Conservation (phyloP, 2,329 filamentous ascomycete species). For the Hypoxylon sp. region DNA sequence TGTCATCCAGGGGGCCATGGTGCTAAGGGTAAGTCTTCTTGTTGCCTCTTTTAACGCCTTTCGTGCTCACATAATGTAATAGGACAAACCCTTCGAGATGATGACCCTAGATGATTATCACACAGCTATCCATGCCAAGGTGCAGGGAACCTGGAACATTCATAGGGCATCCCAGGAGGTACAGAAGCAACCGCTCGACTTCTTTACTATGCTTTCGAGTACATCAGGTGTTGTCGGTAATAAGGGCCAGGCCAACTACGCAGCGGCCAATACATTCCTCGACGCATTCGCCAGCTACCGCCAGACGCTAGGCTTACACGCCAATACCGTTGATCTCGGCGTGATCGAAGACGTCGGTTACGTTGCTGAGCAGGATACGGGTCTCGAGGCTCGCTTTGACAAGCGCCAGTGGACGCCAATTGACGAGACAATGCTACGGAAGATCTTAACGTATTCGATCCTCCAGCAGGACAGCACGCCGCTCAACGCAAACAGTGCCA, state of each 20-base stretch:
- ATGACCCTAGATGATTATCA: conserved; percentile 56
- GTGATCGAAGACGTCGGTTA: conserved; percentile 55
- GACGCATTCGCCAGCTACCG: conserved; percentile 59
- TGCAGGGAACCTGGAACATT: conserved; percentile 58
- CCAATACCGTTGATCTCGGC: conserved; percentile 59
- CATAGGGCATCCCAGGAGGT: conserved; percentile 49
- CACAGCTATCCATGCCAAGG: conserved; percentile 53
- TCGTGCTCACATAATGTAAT: not conserved
- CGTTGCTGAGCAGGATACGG: conserved; percentile 46
- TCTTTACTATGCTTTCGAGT: conserved; percentile 58
- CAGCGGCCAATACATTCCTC: conserved; percentile 60
- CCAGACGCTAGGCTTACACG: conserved; percentile 53
- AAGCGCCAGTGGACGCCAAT: conserved; percentile 37
- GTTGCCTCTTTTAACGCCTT: not conserved
- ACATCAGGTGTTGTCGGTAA: conserved; percentile 56
- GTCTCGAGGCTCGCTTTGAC: conserved; percentile 34
- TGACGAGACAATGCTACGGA: conserved; percentile 44
- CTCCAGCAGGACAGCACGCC: conserved; percentile 38
- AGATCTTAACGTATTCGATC: conserved; percentile 44
- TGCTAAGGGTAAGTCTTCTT: conserved; percentile 44
- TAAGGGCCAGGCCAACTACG: conserved; percentile 60
- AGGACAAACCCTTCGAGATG: conserved; percentile 46
- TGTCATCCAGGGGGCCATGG: conserved; percentile 55
- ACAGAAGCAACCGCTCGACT: conserved; percentile 50
- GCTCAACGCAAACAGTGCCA: conserved; percentile 13